Evolutionary conservation across 1,284 basidiomycete genomes (phyloP), one percentile per base, ranked within the genome.

Genomic region (Moesziomyces sp.): DNA sequence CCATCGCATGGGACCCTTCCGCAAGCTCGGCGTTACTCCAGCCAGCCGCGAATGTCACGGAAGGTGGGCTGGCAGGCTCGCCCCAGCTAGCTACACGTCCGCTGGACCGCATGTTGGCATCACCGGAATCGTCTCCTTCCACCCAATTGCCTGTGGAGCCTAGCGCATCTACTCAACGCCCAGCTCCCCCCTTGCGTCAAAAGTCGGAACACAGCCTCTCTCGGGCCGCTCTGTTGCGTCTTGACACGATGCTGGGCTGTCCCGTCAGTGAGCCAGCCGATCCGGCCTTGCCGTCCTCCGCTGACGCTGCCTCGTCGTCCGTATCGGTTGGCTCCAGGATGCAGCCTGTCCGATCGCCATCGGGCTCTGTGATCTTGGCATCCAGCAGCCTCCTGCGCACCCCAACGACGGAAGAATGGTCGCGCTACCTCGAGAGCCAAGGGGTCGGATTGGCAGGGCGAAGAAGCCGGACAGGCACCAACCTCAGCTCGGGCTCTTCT

Each of bases 331-430:
- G 61, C 5, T 18, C 42, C 26, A 52, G 51, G 14, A 47, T 28
- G 16, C 61, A 35, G 26, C 64, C 58, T 3, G 23, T 47, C 19
- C 44, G 70, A 43, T 67, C 70, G 33, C 70, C 70, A 3, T 73
- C 70, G 13, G 59, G 56, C 51, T 53, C 64, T 6, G 56, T 44
- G 23, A 57, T 73, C 43, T 7, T 46, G 10, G 58, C 57, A 18
- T 51, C 52, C 18, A 62, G 38, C 19, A 64, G 74, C 23, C 55
- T 81, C 19, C 57, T 80, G 3, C 58, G 78, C 21, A 81, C 79
- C 43, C 79, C 79, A 5, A 81, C 79, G 14, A 81, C 78, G 23
- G 79, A 81, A 50, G 79, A 81, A 47, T 81, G 79, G 79, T 77
- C 76, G 16, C 62, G 79, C 6, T 81, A 65, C 45, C 57, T 81